Base-by-base conservation (phyloP, 176 grass and related monocot genomes). In the Pontederia paniculata region DNA sequence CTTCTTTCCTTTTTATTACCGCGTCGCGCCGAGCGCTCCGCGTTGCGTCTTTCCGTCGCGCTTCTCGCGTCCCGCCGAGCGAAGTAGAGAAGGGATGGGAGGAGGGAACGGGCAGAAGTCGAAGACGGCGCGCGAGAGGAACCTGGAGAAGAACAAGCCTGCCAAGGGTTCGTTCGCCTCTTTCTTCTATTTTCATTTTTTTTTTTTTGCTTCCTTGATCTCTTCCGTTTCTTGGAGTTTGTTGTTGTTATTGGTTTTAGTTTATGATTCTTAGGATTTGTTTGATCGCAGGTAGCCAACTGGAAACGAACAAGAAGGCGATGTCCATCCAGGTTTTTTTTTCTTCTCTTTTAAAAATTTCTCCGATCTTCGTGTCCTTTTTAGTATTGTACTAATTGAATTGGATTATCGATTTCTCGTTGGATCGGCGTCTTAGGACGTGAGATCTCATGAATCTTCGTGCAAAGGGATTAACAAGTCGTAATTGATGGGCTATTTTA, bases 101-200 rank as follows among this genome's bases (percentile, higher is more conserved):
- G 91, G 91, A 15, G 91, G 91, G 57, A 90, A 97, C 52, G 91
- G 48, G 2, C 91, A 97, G 74, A 97, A 97, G 63, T 82, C 91
- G 55, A 97, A 77, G 91, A 97, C 64, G 83, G 91, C 91, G 14
- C 58, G 91, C 55, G 91, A 97, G 83, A 87, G 66, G 83, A 83
- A 83, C 73, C 0, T 63, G 43, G 91, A 97, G 83, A 97, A 97
- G 82, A 81, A 84, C 55, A 86, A 87, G 57, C 60, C 9, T 3
- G 0, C 68, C 64, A 97, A 84, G 78, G 91, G 89, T 95, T 58
- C 16, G 13, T 44, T 12, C 13, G 21, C 9, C 52, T 31, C 9
- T 37, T 65, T 13, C 7, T 50, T 23, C 48, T 11, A 14, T 14
- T 15, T 28, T 50, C 22, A 12, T 11, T 23, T 5, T 16, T 37